Evolutionary conservation across 345 rosid species (phyloP).

Genomic region (Cardamine occulta): DNA sequence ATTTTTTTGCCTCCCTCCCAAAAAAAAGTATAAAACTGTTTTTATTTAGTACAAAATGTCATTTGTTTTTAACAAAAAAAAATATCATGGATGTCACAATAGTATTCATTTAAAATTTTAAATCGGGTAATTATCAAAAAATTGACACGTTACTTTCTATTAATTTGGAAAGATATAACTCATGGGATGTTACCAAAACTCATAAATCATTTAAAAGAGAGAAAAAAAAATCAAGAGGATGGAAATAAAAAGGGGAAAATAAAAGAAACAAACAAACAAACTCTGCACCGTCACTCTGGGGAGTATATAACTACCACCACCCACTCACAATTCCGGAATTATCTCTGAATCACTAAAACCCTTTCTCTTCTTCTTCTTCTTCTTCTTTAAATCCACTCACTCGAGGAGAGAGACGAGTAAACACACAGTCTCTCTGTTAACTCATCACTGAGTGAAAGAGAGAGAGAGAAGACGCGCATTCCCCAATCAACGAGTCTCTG

Average conservation of each 20-base stretch:
- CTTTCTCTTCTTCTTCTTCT: constrained; percentile 10
- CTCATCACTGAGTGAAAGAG: too few relatives aligned
- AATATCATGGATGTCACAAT: background rate
- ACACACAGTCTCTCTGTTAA: constrained; percentile 17
- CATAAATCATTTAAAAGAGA: background rate
- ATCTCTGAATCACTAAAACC: constrained; percentile 38
- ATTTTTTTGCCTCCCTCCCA: too few relatives aligned
- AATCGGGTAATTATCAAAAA: background rate
- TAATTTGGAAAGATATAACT: background rate
- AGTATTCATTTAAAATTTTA: background rate
- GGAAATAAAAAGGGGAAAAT: background rate
- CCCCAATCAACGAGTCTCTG: constrained; percentile 31
- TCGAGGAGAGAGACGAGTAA: constrained; percentile 35
- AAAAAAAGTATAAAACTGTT: too few relatives aligned
- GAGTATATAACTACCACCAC: constrained; percentile 35
- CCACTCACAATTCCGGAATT: constrained; percentile 40
- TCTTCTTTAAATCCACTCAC: constrained; percentile 23
- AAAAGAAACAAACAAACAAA: constrained; percentile 24
- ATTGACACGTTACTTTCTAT: background rate
- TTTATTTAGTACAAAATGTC: background rate
- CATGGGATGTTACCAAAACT: constrained; percentile 22
- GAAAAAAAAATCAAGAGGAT: too few relatives aligned
- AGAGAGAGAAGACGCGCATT: constrained; percentile 6
- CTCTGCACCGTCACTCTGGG: constrained; percentile 9
- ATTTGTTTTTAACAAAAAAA: too few relatives aligned